Evolutionary conservation across 176 grass and related monocot genomes (phyloP).

Genomic region (Triticum urartu): DNA sequence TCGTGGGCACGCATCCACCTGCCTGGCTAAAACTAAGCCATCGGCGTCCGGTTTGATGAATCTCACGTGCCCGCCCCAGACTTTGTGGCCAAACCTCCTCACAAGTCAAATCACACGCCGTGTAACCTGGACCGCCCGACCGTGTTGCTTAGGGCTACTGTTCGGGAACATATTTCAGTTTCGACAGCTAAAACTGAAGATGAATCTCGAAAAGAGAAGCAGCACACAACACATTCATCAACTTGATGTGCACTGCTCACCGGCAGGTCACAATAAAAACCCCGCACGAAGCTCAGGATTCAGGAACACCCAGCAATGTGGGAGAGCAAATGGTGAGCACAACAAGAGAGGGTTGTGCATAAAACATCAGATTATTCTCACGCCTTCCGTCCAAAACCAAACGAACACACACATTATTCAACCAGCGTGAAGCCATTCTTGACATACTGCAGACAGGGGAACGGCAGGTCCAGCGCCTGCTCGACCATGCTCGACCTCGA

Average conservation of each 20-base stretch:
- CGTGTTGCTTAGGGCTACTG: too few relatives aligned
- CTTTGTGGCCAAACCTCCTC: not conserved
- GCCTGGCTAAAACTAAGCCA: not conserved
- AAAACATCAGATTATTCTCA: not conserved
- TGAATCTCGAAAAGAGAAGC: too few relatives aligned
- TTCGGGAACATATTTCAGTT: too few relatives aligned
- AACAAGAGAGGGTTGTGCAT: not conserved
- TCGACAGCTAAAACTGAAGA: too few relatives aligned
- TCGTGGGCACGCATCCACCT: not conserved
- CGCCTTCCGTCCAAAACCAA: too few relatives aligned
- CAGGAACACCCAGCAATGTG: not conserved
- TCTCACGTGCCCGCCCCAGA: conserved; percentile 20
- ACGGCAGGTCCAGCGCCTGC: conserved; percentile 44
- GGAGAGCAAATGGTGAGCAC: not conserved
- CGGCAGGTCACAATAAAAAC: not conserved
- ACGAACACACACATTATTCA: conserved; percentile 16
- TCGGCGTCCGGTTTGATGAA: conserved; percentile 20
- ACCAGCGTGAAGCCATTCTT: conserved; percentile 64
- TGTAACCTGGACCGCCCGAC: not conserved
- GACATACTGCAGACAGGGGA: conserved; percentile 69
- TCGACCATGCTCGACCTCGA: conserved; percentile 61
- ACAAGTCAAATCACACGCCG: not conserved
- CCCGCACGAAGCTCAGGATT: not conserved
- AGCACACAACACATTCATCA: too few relatives aligned
- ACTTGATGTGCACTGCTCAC: not conserved